These are phyloP conservation scores for Byssothecium circinans DNA, from an alignment of 2,329 filamentous ascomycete species.

Conservation along the genomic window DNA sequence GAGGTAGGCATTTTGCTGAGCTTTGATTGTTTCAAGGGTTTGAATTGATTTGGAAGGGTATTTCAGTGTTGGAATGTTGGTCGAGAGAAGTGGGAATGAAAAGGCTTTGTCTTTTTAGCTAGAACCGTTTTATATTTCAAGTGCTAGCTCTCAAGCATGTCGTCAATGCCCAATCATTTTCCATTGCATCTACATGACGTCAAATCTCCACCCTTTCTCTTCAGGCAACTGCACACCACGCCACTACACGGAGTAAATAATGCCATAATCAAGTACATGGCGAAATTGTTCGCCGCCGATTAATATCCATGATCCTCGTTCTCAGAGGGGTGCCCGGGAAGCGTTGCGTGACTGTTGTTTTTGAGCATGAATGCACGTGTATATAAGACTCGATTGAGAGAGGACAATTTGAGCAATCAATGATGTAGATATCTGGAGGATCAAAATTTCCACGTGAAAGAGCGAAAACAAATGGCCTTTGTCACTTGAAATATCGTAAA, in stretches of 20 bases:
- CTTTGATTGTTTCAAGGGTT: too few species aligned
- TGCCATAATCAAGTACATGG: background rate
- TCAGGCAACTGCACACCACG: too few species aligned
- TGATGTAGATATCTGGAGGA: too few species aligned
- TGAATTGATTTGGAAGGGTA: too few species aligned
- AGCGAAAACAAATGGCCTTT: too few species aligned
- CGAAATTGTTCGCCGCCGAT: background rate
- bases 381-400: too few species aligned
- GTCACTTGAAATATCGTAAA: too few species aligned
- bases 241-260: background rate
- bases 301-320: background rate
- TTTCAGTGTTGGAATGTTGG: too few species aligned
- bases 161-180: background rate
- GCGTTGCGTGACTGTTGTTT: background rate
- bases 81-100: background rate
- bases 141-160: background rate
- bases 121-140: too few species aligned
- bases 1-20: slow-evolving; percentile 13
- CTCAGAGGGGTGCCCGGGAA: background rate
- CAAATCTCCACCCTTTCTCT: background rate
- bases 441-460: background rate
- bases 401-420: too few species aligned
- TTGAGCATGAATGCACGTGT: background rate
- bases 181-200: slow-evolving; percentile 3
- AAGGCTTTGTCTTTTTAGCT: background rate